phyloP scores from a whole-genome alignment of 805 yeast genomes.

The Candida ovalis region DNA sequence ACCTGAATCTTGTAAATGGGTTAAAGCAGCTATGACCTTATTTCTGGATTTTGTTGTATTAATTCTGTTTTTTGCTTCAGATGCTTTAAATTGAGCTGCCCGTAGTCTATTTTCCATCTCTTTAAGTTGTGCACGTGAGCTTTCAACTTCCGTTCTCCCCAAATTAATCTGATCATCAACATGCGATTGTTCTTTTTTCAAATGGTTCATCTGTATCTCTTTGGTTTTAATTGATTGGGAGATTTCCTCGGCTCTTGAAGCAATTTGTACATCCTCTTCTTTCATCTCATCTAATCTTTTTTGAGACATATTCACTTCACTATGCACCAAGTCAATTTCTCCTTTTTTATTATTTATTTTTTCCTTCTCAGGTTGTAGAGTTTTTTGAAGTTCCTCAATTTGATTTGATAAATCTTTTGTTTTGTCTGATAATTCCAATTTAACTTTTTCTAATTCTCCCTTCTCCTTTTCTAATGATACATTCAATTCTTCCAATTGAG shows the following conservation, averaged over 20 bases:
- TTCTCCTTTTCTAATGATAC: conserved; percentile 50
- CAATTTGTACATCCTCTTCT: conserved; percentile 41
- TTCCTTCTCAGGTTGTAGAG: conserved; percentile 81
- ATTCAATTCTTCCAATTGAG: conserved; percentile 44
- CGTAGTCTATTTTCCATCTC: conserved; percentile 51
- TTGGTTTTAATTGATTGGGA: conserved; percentile 37
- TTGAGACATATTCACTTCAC: conserved; percentile 57
- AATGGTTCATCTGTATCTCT: conserved; percentile 41
- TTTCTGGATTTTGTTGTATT: conserved; percentile 62
- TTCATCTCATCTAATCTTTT: conserved; percentile 42
- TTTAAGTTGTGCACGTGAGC: conserved; percentile 47
- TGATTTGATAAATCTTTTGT: conserved; percentile 65
- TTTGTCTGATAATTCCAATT: conserved; percentile 64
- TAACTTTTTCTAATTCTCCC: conserved; percentile 54
- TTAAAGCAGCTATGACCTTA: conserved; percentile 65
- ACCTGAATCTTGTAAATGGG: conserved; percentile 71
- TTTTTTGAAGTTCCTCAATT: conserved; percentile 58
- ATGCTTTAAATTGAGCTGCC: conserved; percentile 54
- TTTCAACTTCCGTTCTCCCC: conserved; percentile 55
- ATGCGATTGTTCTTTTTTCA: conserved; percentile 46
- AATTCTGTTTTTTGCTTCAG: conserved; percentile 62
- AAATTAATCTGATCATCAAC: conserved; percentile 49
- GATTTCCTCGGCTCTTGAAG: conserved; percentile 38
- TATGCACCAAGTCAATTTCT: conserved; percentile 58
- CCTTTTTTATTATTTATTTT: conserved; percentile 60